Base-by-base conservation (phyloP, 495 filamentous ascomycete species). In the Articulospora tetracladia region DNA sequence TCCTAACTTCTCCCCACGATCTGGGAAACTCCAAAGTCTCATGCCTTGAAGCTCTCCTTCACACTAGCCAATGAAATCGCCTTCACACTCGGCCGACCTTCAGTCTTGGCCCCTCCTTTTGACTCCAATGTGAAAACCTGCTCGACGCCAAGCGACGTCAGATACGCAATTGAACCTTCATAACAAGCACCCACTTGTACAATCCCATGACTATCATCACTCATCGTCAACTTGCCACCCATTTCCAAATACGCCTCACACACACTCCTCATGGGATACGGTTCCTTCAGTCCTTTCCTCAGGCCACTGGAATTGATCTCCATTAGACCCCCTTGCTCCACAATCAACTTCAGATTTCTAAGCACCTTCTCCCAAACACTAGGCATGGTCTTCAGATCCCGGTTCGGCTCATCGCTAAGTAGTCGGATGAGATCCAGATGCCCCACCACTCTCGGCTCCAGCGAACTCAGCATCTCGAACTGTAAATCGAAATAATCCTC, bases 391-490 rank as follows among this genome's bases (percentile, higher is more conserved):
- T 61, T 76, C 52, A 93, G 76, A 55, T 81, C 81, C 46, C 78
- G 69, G 60, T 84, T 79, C 4, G 85, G 84, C 26, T 88, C 78
- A 62, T 85, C 80, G 64, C 87, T 90, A 68, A 90, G 82, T 62
- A 98, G 72, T 36, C 93, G 75, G 58, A 98, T 90, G 30, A 98
- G 76, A 75, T 98, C 94, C 72, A 97, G 95, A 72, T 98, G 94
- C 12, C 92, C 94, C 19, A 98, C 86, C 17, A 98, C 82, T 11
- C 83, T 81, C 36, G 95, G 95, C 69, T 77, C 78, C 59, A 95
- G 66, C n/a, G 79, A 75, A 46, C 68, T 65, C 36, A 98, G 75
- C 91, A 98, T 94, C 24, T 84, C 84, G 54, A 78, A 82, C 76
- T 98, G 93, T 30, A 83, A 79, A 73, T 97, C 91, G 69, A 93